phyloP scores from a whole-genome alignment of 2,329 filamentous ascomycete genomes.

The Alternaria atra region DNA sequence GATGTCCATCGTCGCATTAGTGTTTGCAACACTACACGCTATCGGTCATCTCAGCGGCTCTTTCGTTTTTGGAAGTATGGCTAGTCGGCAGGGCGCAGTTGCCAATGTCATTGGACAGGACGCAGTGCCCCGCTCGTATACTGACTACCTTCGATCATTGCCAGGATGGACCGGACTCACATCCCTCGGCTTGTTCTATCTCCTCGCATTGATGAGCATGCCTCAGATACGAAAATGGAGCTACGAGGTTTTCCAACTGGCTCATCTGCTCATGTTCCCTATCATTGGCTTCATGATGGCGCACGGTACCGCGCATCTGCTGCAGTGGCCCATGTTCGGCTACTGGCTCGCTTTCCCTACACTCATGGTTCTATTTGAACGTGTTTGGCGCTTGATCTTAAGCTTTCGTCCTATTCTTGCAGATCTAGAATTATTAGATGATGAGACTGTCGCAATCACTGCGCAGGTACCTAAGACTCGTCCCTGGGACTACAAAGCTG shows the following conservation, averaged over 20 bases:
- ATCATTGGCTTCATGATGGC: conserved; percentile 65
- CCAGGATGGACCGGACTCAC: conserved; percentile 63
- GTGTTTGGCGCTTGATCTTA: conserved; percentile 56
- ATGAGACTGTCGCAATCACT: conserved; percentile 62
- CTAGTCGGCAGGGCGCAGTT: conserved; percentile 57
- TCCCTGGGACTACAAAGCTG: conserved; percentile 64
- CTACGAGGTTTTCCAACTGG: conserved; percentile 67
- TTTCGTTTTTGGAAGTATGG: conserved; percentile 61
- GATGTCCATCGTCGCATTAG: conserved; percentile 61
- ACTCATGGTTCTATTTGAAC: conserved; percentile 61
- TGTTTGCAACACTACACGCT: conserved; percentile 63
- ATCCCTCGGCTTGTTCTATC: conserved; percentile 61
- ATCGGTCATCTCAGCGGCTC: conserved; percentile 64
- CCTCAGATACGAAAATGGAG: conserved; percentile 61
- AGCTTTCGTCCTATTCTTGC: conserved; percentile 62
- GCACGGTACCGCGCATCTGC: conserved; percentile 61
- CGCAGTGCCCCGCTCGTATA: conserved; percentile 56
- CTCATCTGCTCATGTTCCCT: conserved; percentile 67
- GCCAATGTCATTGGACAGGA: conserved; percentile 57
- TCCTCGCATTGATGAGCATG: conserved; percentile 60
- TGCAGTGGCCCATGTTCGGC: conserved; percentile 66
- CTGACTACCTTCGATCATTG: conserved; percentile 57
- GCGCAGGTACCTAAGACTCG: conserved; percentile 59
- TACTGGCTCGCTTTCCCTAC: conserved; percentile 66
- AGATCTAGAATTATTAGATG: conserved; percentile 60